phyloP scores from a whole-genome alignment of 2,329 filamentous ascomycete genomes.

The Clarireedia hainanense region DNA sequence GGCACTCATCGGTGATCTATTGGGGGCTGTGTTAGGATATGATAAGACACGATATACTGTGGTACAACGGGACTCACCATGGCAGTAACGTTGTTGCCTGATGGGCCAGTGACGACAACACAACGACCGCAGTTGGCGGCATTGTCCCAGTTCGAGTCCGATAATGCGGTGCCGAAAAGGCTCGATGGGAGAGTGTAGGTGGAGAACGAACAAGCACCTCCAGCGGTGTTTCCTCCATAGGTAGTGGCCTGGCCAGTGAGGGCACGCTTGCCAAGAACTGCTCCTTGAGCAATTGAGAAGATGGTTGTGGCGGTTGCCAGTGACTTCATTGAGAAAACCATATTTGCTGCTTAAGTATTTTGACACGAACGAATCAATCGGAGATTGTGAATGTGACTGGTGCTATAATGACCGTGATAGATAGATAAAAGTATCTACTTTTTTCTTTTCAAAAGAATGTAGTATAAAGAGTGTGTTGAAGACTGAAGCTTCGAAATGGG shows the following conservation, averaged over 20 bases:
- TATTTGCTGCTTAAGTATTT: slow-evolving; percentile 13
- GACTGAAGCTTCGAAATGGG: not conserved
- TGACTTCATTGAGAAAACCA: slow-evolving; percentile 21
- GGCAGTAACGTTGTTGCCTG: slow-evolving; percentile 50
- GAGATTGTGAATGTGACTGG: not conserved
- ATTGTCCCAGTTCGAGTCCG: slow-evolving; percentile 47
- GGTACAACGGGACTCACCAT: slow-evolving; percentile 42
- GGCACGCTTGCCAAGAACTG: slow-evolving; percentile 16
- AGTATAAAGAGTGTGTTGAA: not conserved
- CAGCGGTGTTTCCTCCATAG: slow-evolving; percentile 47
- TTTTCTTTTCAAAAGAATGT: slow-evolving; percentile 1
- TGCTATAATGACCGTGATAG: not conserved
- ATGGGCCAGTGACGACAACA: slow-evolving; percentile 49
- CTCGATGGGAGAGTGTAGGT: slow-evolving; percentile 52
- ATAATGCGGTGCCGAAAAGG: slow-evolving; percentile 54
- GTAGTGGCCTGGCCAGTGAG: slow-evolving; percentile 40
- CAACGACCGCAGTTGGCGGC: slow-evolving; percentile 54
- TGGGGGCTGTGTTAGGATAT: not conserved
- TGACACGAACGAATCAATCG: not conserved
- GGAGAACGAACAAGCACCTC: slow-evolving; percentile 56
- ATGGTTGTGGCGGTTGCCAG: slow-evolving; percentile 12
- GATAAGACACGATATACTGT: not conserved
- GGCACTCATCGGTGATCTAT: slow-evolving; percentile 51
- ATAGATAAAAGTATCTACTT: not conserved
- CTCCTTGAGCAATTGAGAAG: slow-evolving; percentile 24